These are phyloP conservation scores for Primulina tabacum DNA, from an alignment of 257 asterid genomes.

Conservation along the genomic window DNA sequence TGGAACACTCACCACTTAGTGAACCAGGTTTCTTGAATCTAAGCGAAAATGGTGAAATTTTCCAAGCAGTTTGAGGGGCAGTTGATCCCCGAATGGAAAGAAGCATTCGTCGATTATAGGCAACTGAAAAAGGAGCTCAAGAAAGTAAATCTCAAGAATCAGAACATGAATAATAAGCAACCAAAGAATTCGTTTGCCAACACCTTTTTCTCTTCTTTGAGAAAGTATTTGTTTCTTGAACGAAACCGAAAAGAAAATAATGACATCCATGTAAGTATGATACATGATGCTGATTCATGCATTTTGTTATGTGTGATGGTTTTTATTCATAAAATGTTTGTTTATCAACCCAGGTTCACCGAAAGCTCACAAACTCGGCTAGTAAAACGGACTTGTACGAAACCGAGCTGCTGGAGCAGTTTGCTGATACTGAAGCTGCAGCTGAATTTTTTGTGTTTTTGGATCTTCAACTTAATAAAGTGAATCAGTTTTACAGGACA, in stretches of 20 bases:
- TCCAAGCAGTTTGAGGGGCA: conserved; percentile 87
- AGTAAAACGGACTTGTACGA: conserved; percentile 63
- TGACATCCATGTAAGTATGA: conserved; percentile 52
- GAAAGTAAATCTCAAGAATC: conserved; percentile 49
- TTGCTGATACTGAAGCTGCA: conserved; percentile 64
- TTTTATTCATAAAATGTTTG: neutral
- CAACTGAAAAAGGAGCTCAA: conserved; percentile 74
- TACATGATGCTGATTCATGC: neutral
- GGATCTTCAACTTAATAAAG: conserved; percentile 85
- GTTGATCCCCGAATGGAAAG: conserved; percentile 92
- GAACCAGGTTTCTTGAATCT: neutral
- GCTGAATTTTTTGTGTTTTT: conserved; percentile 64
- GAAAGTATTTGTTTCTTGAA: conserved; percentile 35
- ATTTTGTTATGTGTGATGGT: neutral
- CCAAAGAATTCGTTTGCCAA: conserved; percentile 22
- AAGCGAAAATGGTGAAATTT: conserved; percentile 69
- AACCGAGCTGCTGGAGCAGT: conserved; percentile 71
- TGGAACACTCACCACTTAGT: conserved; percentile 28
- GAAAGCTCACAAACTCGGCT: conserved; percentile 42
- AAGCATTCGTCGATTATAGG: conserved; percentile 86
- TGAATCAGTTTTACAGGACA: conserved; percentile 63
- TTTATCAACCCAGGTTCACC: conserved; percentile 53
- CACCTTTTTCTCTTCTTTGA: conserved; percentile 33
- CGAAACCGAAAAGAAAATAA: conserved; percentile 42
- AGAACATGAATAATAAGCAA: conserved; percentile 19